Base-by-base conservation (phyloP, 2,329 filamentous ascomycete species). In the Cryoendolithus antarcticus region DNA sequence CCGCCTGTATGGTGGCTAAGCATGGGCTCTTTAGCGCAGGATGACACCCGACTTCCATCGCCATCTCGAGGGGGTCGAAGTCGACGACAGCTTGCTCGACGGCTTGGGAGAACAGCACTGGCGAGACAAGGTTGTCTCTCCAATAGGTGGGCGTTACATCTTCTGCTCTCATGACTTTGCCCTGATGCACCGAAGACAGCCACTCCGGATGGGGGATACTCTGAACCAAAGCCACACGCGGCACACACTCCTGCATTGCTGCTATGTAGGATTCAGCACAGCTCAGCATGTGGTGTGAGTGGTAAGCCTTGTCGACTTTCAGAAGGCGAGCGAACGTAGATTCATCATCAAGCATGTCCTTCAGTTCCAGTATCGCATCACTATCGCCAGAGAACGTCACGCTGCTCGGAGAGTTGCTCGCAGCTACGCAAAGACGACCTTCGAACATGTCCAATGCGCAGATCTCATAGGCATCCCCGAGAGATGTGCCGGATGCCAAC, bases 41-140 rank as follows among this genome's bases (percentile, higher is more conserved):
- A 43, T 70, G 66, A 1, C 66, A 63, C 0, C 67, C 67, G 5
- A 70, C 47, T 39, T 70, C 68, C 3, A 70, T 48, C 11, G 49
- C 58, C 7, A 61, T 53, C 34, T 65, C 58, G 24, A 62, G 56
- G 0, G 47, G 37, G 1, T 49, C 50, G 9, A 34, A 34, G 3
- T 44, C 33, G 2, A 47, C 15, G 1, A 61, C 9, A 0, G 60
- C 45, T 2, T 38, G 13, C n/a, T 43, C 32, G 0, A 70, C 32
- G 1, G 67, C 67, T 32, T 67, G 57, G 3, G 53, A 52, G 43
- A 72, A 71, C 1, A 63, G 45, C 0, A 71, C 67, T 1, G 67
- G 55, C 7, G 58, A 51, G 2, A 55, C 45, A 62, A 71, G 62
- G 45, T 71, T 72, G 24, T 63, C 54, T 1, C 42, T 50, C 68